Base-by-base conservation (phyloP, 352 stramenopile species). In the Phytopythium aichiense region DNA sequence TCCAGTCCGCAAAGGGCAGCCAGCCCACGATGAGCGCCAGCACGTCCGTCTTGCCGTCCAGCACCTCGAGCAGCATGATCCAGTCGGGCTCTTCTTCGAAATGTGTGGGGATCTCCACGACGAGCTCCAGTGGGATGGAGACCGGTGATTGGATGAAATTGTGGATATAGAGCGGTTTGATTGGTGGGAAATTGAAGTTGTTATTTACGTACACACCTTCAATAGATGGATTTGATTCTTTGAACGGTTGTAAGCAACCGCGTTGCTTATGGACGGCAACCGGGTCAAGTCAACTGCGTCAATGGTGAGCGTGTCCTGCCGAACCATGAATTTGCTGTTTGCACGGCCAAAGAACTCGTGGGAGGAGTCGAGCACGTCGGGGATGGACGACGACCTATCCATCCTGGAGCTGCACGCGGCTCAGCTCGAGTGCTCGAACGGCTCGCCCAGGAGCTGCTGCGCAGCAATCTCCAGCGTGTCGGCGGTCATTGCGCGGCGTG, bases 1-100 rank as follows among this genome's bases (percentile, higher is more conserved):
- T 60, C 64, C 70, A 74, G 69, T 80, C 72, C 30, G 64, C 60
- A 58, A 79, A 74, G 45, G 57, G 37, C 45, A 83, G 61, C 49
- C 74, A 83, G 45, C 67, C 65, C 52, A 83, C 62, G 31, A 83
- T 59, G 49, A 72, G 68, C 53, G 65, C 70, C 38, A 84, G 63
- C 52, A 84, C 58, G 35, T 81, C 75, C 51, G 60, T 68, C 58
- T 83, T 77, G 55, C 72, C 72, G 50, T 78, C 75, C 53, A 80
- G 59, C 23, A 77, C 58, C 50, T 70, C 58, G 48, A 74, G 64
- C 70, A 77, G 67, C 33, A 38, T 59, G n/a, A n/a, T n/a, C n/a
- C n/a, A n/a, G n/a, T n/a, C n/a, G n/a, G n/a, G n/a, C n/a, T n/a
- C n/a, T n/a, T n/a, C n/a, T n/a, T n/a, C n/a, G n/a, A n/a, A n/a